Evolutionary conservation across 768 basidiomycete genomes (phyloP).

Genomic region (Phlebiopsis gigantea): DNA sequence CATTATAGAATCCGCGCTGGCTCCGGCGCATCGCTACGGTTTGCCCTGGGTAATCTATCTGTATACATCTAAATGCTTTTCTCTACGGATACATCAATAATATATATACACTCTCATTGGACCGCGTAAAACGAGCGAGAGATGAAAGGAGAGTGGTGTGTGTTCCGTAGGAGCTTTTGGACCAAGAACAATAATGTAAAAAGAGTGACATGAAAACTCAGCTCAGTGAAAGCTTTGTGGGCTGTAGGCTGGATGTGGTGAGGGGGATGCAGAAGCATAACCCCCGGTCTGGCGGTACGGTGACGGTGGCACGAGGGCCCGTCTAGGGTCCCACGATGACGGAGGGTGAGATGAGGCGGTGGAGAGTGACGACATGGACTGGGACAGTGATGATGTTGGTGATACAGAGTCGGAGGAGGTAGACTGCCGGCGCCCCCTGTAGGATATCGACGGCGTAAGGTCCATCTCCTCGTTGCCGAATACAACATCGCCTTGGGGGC

Average conservation of each 20-base stretch:
- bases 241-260: neutral
- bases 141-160: neutral
- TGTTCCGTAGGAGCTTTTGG: neutral
- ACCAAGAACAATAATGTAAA: neutral
- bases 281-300: neutral
- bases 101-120: neutral
- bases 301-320: neutral
- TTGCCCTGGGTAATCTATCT: neutral
- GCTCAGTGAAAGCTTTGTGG: neutral
- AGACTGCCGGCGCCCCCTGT: slow-evolving; percentile 1
- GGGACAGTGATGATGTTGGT: neutral
- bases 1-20: neutral
- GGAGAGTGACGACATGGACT: neutral
- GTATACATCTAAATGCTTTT: slow-evolving; percentile 1
- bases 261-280: neutral
- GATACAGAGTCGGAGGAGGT: neutral
- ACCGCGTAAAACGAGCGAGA: neutral
- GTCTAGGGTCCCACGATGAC: neutral
- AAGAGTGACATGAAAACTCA: neutral
- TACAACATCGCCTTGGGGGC: neutral
- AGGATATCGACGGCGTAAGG: neutral
- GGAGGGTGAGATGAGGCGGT: neutral
- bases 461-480: neutral
- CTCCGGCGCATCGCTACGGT: neutral
- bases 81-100: slow-evolving; percentile 7